These are phyloP conservation scores for Rhizophagus sp. DNA, from an alignment of 192 early-diverging fungal genomes.

Conservation along the genomic window DNA sequence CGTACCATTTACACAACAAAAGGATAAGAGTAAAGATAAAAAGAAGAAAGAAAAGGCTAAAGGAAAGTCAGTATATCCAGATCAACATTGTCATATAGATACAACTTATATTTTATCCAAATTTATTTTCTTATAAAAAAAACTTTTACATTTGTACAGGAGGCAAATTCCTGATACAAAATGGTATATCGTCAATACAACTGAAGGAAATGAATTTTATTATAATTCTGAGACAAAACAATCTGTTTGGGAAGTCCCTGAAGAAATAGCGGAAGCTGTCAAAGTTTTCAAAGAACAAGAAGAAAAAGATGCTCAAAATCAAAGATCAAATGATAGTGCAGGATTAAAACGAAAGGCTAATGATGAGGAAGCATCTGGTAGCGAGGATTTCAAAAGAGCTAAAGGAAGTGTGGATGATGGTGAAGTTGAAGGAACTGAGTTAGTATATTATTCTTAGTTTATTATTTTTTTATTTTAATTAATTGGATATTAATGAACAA, in stretches of 20 bases:
- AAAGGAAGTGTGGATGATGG: slow-evolving; percentile 5
- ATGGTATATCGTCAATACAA: slow-evolving; percentile 78
- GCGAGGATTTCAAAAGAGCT: slow-evolving; percentile 37
- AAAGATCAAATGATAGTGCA: slow-evolving; percentile 17
- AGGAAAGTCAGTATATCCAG: slow-evolving; percentile 35
- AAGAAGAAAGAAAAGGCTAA: slow-evolving; percentile 46
- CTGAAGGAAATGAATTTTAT: slow-evolving; percentile 72
- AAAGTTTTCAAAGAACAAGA: slow-evolving; percentile 43
- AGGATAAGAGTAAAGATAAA: slow-evolving; percentile 39
- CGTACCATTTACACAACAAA: slow-evolving; percentile 18
- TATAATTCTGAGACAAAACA: slow-evolving; percentile 69
- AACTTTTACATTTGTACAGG: slow-evolving; percentile 26
- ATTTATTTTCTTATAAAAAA: background rate
- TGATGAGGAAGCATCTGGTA: slow-evolving; percentile 8
- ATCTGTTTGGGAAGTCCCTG: slow-evolving; percentile 63
- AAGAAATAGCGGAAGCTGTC: slow-evolving; percentile 40
- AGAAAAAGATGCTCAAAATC: slow-evolving; percentile 21
- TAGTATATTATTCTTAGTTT: background rate
- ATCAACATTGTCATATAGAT: background rate
- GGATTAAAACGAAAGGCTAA: slow-evolving; percentile 31
- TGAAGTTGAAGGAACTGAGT: slow-evolving; percentile 37
- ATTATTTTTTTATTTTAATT: background rate
- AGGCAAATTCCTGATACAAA: slow-evolving; percentile 61
- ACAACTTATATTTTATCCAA: background rate
- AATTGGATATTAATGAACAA: background rate